phyloP scores from a whole-genome alignment of 2,329 filamentous ascomycete genomes.

The Sporothrix pallida region DNA sequence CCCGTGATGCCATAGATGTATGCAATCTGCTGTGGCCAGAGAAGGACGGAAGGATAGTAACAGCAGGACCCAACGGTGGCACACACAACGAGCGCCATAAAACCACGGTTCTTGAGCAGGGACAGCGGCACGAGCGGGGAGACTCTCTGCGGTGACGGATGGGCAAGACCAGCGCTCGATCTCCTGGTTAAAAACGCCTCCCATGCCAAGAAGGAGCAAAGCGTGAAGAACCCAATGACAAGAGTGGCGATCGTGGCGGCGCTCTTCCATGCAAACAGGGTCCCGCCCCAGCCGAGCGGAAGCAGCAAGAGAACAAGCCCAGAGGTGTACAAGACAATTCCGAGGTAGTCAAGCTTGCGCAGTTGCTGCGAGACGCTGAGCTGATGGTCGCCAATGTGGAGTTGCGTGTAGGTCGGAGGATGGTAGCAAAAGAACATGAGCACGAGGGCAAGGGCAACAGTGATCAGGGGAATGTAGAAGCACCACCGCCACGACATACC shows the following conservation, averaged over 20 bases:
- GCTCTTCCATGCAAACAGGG: conserved; percentile 50
- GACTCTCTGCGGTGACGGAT: too few species aligned
- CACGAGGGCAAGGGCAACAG: conserved; percentile 44
- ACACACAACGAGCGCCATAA: conserved; percentile 45
- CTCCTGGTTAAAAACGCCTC: too few species aligned
- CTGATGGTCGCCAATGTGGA: conserved; percentile 48
- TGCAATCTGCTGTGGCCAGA: conserved; percentile 48
- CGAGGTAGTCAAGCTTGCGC: conserved; percentile 48
- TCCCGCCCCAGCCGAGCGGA: conserved; percentile 53
- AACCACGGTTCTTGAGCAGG: conserved; percentile 44
- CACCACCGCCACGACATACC: conserved; percentile 46
- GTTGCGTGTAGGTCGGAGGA: conserved; percentile 48
- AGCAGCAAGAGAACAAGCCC: conserved; percentile 54
- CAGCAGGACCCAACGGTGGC: conserved; percentile 44
- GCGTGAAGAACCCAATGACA: conserved; percentile 40
- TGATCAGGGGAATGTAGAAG: conserved; percentile 51
- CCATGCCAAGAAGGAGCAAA: conserved; percentile 39
- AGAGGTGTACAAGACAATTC: conserved; percentile 52
- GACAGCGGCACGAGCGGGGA: conserved; percentile 48
- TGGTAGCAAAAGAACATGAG: conserved; percentile 50
- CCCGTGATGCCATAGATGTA: conserved; percentile 39
- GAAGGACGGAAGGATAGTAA: conserved; percentile 48
- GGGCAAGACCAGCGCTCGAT: too few species aligned
- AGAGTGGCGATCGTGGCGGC: conserved; percentile 43
- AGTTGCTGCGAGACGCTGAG: conserved; percentile 42